phyloP scores from a whole-genome alignment of 148 eudicot species.

The Suaeda aralocaspica region DNA sequence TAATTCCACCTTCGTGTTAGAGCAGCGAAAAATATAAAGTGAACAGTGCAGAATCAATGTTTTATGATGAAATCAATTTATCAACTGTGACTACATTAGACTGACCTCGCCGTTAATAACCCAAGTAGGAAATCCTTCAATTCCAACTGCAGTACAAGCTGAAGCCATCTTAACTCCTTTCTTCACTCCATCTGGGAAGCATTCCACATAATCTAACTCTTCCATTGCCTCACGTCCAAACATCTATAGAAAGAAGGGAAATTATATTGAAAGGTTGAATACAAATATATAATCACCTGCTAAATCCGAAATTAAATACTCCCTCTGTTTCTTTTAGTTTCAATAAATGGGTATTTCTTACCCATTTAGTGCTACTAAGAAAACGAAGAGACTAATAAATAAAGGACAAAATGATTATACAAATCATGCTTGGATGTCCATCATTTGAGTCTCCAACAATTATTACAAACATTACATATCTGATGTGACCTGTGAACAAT shows the following conservation, averaged over 20 bases:
- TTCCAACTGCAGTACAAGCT: slow-evolving; percentile 52
- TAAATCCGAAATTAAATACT: background rate
- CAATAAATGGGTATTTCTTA: too few relatives aligned
- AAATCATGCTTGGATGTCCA: too few relatives aligned
- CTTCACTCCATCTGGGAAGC: slow-evolving; percentile 78
- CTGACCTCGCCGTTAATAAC: slow-evolving; percentile 80
- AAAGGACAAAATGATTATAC: background rate
- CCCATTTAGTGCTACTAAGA: too few relatives aligned
- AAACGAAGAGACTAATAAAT: too few relatives aligned
- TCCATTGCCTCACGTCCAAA: slow-evolving; percentile 89
- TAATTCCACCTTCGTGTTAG: too few relatives aligned
- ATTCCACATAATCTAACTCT: slow-evolving; percentile 80
- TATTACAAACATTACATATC: too few relatives aligned
- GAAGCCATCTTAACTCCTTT: slow-evolving; percentile 56
- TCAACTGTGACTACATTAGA: slow-evolving; percentile 2
- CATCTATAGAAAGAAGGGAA: slow-evolving; percentile 38
- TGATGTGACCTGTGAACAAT: too few relatives aligned
- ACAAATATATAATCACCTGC: background rate
- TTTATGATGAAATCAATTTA: background rate
- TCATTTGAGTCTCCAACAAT: too few relatives aligned
- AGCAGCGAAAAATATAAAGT: background rate
- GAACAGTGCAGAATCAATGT: background rate
- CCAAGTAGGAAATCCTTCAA: slow-evolving; percentile 93
- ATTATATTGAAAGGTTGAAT: background rate
- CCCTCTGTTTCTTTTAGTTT: too few relatives aligned